Evolutionary conservation across 179 eudicot species (phyloP).

Genomic region (Vitellaria paradoxa): DNA sequence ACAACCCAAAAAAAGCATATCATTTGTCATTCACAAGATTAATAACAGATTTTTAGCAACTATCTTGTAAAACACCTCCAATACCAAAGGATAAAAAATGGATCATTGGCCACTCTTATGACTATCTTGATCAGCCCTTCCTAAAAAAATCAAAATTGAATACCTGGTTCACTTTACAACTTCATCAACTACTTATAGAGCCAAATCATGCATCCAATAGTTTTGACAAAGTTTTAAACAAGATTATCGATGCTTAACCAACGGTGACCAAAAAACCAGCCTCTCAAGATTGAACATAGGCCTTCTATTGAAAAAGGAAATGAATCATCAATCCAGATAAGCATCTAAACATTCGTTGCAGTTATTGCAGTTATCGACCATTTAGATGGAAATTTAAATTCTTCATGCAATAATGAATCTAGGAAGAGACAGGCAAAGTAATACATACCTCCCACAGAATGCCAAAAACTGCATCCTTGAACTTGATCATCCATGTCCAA

Average conservation of each 20-base stretch:
- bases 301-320: background rate
- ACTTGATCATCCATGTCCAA: constrained; percentile 74
- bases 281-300: background rate
- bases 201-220: background rate
- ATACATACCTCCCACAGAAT: constrained; percentile 65
- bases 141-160: background rate
- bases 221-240: background rate
- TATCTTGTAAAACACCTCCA: background rate
- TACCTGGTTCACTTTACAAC: background rate
- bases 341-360: background rate
- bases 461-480: constrained; percentile 65
- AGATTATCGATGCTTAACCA: background rate
- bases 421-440: constrained; percentile 5
- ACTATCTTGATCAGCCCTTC: background rate
- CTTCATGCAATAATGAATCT: background rate
- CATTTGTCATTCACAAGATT: background rate
- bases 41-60: background rate
- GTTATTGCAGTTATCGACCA: background rate
- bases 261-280: background rate
- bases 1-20: background rate
- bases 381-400: background rate
- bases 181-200: background rate
- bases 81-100: background rate
- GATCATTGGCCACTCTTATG: background rate
- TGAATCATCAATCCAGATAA: background rate